These are phyloP conservation scores for Glarea lozoyensis DNA, from an alignment of 495 filamentous ascomycete species.

Conservation along the genomic window DNA sequence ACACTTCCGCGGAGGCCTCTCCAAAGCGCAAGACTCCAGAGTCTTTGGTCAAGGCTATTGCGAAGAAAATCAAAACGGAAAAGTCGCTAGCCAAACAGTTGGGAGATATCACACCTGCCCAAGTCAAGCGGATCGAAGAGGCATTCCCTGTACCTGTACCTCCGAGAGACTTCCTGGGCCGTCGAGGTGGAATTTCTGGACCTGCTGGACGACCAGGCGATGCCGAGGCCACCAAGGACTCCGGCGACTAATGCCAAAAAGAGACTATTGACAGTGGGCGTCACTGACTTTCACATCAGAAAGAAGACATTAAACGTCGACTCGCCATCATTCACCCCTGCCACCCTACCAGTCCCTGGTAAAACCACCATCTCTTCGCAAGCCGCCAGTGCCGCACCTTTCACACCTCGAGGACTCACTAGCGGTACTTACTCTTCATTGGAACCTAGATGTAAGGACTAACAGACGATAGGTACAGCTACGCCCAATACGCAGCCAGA, in stretches of 20 bases:
- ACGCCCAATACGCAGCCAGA: conserved; percentile 47
- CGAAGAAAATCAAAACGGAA: no score
- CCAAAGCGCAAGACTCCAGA: no score
- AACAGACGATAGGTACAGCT: conserved; percentile 11
- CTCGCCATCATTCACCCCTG: conserved; percentile 89
- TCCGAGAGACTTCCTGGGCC: neutral
- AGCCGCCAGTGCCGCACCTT: conserved; percentile 81
- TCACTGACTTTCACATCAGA: conserved; percentile 16
- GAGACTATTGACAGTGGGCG: no score
- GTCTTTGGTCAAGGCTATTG: no score
- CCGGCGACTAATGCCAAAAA: no score
- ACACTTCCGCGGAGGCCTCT: no score
- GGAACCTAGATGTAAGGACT: neutral
- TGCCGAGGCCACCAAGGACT: neutral
- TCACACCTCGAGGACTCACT: conserved; percentile 51
- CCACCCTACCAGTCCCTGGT: conserved; percentile 28
- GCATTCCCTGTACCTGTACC: no score
- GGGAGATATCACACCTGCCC: no score
- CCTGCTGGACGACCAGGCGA: neutral
- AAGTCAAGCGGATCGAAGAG: no score
- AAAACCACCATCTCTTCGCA: conserved; percentile 65
- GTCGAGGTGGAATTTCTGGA: neutral
- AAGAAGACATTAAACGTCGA: conserved; percentile 91
- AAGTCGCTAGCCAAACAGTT: no score
- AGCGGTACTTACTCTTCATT: conserved; percentile 12